Conservation (phyloP, 139 green algal genomes). For the Trebouxia sp. region DNA sequence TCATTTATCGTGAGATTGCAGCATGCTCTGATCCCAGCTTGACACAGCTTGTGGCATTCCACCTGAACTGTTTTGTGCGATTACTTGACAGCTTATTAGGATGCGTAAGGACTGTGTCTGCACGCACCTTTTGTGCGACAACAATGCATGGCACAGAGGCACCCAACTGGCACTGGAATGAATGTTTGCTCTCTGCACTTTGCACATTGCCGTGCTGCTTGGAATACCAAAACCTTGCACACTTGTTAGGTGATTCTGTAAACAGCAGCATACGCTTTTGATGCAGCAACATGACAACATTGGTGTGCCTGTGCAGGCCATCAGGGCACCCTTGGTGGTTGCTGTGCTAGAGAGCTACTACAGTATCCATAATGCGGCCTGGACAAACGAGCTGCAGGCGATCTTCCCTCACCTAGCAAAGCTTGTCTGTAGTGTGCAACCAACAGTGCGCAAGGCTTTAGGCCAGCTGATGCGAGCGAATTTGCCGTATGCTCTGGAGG, state of each 20-base stretch:
- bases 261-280: not conserved
- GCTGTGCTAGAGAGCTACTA: slow-evolving; percentile 35
- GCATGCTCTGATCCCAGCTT: no score
- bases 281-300: not conserved
- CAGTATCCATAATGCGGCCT: slow-evolving; percentile 2
- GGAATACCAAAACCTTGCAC: not conserved
- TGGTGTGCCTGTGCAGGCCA: slow-evolving; percentile 34
- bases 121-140: no score
- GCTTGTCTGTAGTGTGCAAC: slow-evolving; percentile 52
- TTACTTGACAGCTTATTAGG: no score
- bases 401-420: slow-evolving; percentile 49
- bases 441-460: slow-evolving; percentile 40
- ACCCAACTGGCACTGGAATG: not conserved
- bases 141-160: not conserved
- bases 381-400: slow-evolving; percentile 37
- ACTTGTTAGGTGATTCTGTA: not conserved
- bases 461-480: slow-evolving; percentile 36
- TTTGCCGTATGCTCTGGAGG: slow-evolving; percentile 5
- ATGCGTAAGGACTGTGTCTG: no score
- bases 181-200: not conserved
- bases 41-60: no score
- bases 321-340: slow-evolving; percentile 43
- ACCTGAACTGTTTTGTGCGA: no score
- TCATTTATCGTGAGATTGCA: no score
- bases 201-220: not conserved